Evolutionary conservation across 139 green algal genomes (phyloP).

Genomic region (Micractinium conductrix): DNA sequence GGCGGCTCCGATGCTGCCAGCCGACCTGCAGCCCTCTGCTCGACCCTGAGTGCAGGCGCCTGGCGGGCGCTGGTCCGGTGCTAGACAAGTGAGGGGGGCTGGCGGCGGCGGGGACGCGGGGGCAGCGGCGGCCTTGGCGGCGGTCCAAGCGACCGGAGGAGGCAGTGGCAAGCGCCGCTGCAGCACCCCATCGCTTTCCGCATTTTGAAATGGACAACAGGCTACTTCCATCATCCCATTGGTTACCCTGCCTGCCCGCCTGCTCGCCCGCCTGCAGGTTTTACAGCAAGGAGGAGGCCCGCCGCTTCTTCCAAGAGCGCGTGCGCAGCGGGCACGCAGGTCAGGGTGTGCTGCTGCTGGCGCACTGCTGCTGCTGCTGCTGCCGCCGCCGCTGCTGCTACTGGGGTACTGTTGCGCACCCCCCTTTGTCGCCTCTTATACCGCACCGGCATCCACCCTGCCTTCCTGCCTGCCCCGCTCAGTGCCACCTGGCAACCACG

Average conservation of each 20-base stretch:
- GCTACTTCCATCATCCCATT: no score
- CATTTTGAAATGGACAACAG: no score
- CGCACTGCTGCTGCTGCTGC: background rate
- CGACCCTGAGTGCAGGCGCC: constrained; percentile 4
- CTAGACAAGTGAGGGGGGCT: background rate
- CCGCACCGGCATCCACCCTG: background rate
- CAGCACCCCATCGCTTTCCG: no score
- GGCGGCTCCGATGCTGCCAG: no score
- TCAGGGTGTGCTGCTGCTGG: background rate
- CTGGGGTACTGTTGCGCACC: background rate
- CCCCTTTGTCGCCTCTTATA: no score
- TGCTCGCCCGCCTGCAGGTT: constrained; percentile 5
- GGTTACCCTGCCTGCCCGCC: no score
- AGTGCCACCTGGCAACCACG: constrained; percentile 8
- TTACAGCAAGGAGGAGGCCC: constrained; percentile 20
- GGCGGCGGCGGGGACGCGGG: background rate
- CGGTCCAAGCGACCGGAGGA: background rate
- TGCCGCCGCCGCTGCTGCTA: background rate
- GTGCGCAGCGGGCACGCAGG: constrained; percentile 25
- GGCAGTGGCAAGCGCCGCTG: background rate
- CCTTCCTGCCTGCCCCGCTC: background rate
- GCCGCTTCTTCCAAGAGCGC: background rate
- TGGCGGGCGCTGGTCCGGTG: constrained; percentile 7
- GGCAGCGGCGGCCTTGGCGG: background rate
- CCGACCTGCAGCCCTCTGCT: no score